phyloP scores from a whole-genome alignment of 2,329 filamentous ascomycete genomes.

The Decorospora gaudefroyi region DNA sequence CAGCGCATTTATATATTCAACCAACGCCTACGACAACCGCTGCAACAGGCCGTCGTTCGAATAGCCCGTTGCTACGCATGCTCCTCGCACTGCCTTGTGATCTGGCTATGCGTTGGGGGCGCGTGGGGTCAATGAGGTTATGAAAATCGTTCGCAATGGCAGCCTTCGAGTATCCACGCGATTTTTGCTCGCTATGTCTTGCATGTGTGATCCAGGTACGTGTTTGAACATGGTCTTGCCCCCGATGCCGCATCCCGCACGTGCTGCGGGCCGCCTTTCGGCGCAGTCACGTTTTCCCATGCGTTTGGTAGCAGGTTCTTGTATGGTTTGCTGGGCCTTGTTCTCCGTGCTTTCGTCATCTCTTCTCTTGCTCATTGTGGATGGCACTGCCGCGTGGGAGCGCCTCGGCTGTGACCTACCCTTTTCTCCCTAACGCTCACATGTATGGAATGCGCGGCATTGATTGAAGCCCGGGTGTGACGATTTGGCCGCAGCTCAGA shows the following conservation, averaged over 20 bases:
- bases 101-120: slow-evolving; percentile 34
- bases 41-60: slow-evolving; percentile 3
- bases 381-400: too few species aligned
- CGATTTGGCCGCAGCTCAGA: background rate
- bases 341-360: background rate
- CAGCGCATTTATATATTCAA: slow-evolving; percentile 8
- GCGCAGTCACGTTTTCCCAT: background rate
- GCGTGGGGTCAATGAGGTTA: slow-evolving; percentile 8
- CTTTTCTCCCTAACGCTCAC: too few species aligned
- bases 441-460: background rate
- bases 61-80: slow-evolving; percentile 2
- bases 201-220: background rate
- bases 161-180: background rate
- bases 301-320: background rate
- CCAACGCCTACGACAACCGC: slow-evolving; percentile 11
- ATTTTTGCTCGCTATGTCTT: slow-evolving; percentile 7
- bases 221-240: slow-evolving; percentile 2
- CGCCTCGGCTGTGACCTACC: background rate
- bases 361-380: background rate
- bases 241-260: background rate
- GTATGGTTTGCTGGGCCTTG: background rate
- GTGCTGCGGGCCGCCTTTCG: background rate
- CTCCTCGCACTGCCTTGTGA: slow-evolving; percentile 35
- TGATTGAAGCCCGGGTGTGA: background rate
- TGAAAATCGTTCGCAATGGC: slow-evolving; percentile 9